Base-by-base conservation (phyloP, 345 rosid species). In the Camelina neglecta region DNA sequence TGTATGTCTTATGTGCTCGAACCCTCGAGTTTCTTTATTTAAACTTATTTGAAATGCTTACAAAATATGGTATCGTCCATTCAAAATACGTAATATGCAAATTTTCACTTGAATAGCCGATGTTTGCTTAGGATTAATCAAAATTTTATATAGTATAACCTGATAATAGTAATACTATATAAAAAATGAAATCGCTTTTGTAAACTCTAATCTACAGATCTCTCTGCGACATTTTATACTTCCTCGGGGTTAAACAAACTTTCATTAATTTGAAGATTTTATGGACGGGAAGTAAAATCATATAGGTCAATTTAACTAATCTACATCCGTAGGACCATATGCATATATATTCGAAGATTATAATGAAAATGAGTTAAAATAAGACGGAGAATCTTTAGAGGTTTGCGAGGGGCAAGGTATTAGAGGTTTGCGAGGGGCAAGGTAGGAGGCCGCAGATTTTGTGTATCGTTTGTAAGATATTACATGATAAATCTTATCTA, bases 41-140 rank as follows among this genome's bases (percentile, higher is more conserved):
- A 16, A 8, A 8, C 4, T 8, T 44, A 15, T 15, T 15, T 41
- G 31, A 42, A 21, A 41, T 35, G 15, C 42, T 12, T 33, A 61
- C 12, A 42, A 61, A 13, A 13, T 62, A 62, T 44, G 38, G 53
- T 29, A 41, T 64, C 5, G 31, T 29, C 54, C 69, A n/a, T 35
- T 33, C 63, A 35, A 16, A 58, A 35, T 13, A 29, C n/a, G 4
- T 29, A 29, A 29, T 29, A 56, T n/a, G 61, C 39, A 15, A 57
- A 10, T 9, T 10, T 51, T 1, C 15, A 21, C 56, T 21, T 41
- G 4, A 11, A 41, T 11, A 41, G 12, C 3, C 0, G 13, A 3
- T 4, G 47, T 42, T 11, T 11, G 47, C 2, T 42, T 42, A 11
- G 47, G 15, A 42, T 42, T 39, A 39, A 39, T 39, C 44, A 39